Base-by-base conservation (phyloP, 2,329 filamentous ascomycete species). In the Aspergillus sp. region DNA sequence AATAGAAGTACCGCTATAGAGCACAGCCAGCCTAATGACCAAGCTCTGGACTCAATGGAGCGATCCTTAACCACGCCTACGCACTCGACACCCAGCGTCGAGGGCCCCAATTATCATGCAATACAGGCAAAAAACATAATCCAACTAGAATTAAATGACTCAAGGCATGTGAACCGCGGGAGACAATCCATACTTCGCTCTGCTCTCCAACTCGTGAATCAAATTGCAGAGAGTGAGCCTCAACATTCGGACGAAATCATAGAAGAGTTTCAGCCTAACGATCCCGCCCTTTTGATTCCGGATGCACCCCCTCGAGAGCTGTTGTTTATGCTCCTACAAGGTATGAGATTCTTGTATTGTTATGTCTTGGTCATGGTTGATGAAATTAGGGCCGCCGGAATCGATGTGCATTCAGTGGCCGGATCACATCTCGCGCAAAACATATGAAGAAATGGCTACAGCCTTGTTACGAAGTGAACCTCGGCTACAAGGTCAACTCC, bases 381-480 rank as follows among this genome's bases (percentile, higher is more conserved):
- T 28, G 7, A 25, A 61, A 55, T 41, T 28, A 30, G 28, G 28
- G 10, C 51, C 58, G 21, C 19, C 19, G 5, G 49, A 41, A 8
- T 23, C 36, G 39, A 21, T 51, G 12, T n/a, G 54, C 15, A 30
- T 67, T 23, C 56, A 67, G 55, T 72, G 70, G 69, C 69, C 70
- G 1, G 67, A 72, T 51, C 70, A 71, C 59, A 69, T 72, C 28
- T 68, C 69, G 0, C 55, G 65, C 25, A 65, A 59, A 17, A 59
- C 67, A 2, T 55, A 66, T 5, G 63, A 66, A 39, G 66, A 51
- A 15, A 72, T 72, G 62, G 65, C 60, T 13, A 53, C 61, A 0
- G 50, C 54, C 10, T 53, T 72, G 17, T 47, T 71, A 3, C 23
- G 61, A 9, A 52, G 50, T 2, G 43, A 64, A 10, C 48, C 17